These are phyloP conservation scores for Coccomyxa sp. DNA, from an alignment of 139 green algal genomes.

Conservation along the genomic window DNA sequence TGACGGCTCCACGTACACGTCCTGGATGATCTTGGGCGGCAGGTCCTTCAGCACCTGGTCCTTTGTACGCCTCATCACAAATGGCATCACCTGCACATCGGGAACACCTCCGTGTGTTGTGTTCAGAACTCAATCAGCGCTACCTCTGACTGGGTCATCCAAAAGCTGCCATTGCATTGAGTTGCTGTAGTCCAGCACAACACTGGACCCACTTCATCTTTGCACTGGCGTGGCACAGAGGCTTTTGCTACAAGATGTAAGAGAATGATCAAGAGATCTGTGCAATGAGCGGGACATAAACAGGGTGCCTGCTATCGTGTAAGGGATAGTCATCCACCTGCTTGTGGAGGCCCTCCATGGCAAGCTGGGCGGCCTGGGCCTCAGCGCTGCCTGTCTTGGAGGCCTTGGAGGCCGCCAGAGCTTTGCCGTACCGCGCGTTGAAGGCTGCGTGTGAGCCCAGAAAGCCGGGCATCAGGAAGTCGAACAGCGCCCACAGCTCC, in stretches of 20 bases:
- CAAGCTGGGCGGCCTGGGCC: constrained; percentile 70
- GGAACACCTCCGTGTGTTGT: too few relatives aligned
- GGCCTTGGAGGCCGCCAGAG: constrained; percentile 44
- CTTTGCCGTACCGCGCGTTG: constrained; percentile 76
- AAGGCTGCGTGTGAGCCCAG: constrained; percentile 71
- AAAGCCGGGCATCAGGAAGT: constrained; percentile 97
- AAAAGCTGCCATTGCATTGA: too few relatives aligned
- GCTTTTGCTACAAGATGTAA: too few relatives aligned
- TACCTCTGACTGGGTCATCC: too few relatives aligned
- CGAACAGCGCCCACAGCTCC: constrained; percentile 97
- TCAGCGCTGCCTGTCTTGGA: constrained; percentile 62
- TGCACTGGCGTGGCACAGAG: too few relatives aligned
- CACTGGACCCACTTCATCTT: too few relatives aligned
- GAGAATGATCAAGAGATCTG: background rate
- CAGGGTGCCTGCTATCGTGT: too few relatives aligned
- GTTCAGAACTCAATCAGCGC: too few relatives aligned
- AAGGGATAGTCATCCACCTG: too few relatives aligned
- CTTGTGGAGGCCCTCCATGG: constrained; percentile 86
- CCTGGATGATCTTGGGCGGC: constrained; percentile 91
- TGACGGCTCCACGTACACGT: constrained; percentile 81
- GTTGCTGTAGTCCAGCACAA: too few relatives aligned
- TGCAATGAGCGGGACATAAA: background rate
- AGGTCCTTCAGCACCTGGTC: constrained; percentile 88
- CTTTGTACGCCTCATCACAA: constrained; percentile 95
- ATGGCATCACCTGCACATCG: constrained; percentile 80